These are phyloP conservation scores for Stropharia rugosoannulata DNA, from an alignment of 768 basidiomycete genomes.

Conservation along the genomic window DNA sequence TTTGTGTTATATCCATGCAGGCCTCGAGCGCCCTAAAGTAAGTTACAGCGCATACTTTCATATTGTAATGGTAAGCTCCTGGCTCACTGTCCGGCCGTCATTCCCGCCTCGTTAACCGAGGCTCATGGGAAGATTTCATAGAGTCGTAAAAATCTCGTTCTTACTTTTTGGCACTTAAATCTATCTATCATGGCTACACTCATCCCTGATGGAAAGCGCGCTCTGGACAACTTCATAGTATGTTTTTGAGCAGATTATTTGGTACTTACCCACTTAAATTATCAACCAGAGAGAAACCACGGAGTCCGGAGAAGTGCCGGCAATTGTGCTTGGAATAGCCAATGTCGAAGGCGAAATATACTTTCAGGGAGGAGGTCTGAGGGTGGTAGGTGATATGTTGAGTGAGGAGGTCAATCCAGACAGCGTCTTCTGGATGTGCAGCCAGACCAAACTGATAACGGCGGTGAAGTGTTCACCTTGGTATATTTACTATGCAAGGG, in stretches of 20 bases:
- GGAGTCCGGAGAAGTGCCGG: constrained; percentile 12
- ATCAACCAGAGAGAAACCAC: constrained; percentile 7
- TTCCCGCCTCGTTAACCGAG: no score
- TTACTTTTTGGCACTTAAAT: no score
- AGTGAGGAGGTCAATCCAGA: constrained; percentile 26
- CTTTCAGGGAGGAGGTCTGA: constrained; percentile 26
- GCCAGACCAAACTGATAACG: constrained; percentile 35
- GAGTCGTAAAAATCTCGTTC: no score
- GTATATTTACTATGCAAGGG: no score
- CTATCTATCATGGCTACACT: constrained; percentile 12
- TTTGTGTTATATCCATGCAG: no score
- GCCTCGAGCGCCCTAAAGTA: no score
- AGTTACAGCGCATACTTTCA: no score
- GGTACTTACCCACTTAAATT: background rate
- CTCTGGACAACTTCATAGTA: constrained; percentile 17
- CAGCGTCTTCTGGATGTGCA: constrained; percentile 37
- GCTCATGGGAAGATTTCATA: no score
- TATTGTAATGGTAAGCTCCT: no score
- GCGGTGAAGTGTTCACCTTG: constrained; percentile 19
- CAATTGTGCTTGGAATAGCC: constrained; percentile 21
- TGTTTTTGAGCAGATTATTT: background rate
- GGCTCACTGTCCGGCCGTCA: no score
- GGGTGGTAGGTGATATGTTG: constrained; percentile 21
- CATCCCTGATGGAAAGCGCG: constrained; percentile 8
- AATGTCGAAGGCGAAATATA: constrained; percentile 27